A percentile compares a stretch with the other conserved stretches of the same genome.
These are phyloP conservation scores for Phytophthora constricta DNA, from an alignment of 352 stramenopile genomes.

Conservation along the genomic window DNA sequence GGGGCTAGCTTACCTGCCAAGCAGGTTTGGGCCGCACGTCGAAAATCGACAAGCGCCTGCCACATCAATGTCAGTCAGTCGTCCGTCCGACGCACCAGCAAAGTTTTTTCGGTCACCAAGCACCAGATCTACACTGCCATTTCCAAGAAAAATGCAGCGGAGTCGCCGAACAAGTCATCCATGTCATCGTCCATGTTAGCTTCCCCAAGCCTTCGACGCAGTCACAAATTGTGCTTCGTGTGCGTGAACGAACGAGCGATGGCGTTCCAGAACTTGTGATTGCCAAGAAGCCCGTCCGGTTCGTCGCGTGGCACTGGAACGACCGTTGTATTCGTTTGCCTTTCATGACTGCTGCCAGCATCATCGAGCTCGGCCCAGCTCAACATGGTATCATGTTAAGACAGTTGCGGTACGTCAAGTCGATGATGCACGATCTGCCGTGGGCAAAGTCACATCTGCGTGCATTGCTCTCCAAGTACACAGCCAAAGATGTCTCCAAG, in stretches of 20 bases:
- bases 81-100: conserved; percentile 24
- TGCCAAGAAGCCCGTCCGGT: conserved; percentile 53
- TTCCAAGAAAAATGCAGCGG: conserved; percentile 22
- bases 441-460: conserved; percentile 81
- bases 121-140: conserved; percentile 25
- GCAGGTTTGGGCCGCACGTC: conserved; percentile 42
- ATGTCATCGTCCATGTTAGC: too few relatives aligned
- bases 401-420: conserved; percentile 84
- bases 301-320: conserved; percentile 70
- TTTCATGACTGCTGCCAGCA: conserved; percentile 36
- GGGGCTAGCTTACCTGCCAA: conserved; percentile 11
- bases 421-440: conserved; percentile 83
- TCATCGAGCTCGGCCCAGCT: conserved; percentile 67
- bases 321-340: conserved; percentile 62
- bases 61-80: conserved; percentile 9
- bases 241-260: conserved; percentile 55
- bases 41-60: conserved; percentile 66
- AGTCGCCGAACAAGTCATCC: conserved; percentile 13
- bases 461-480: conserved; percentile 71
- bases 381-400: conserved; percentile 85
- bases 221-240: conserved; percentile 64
- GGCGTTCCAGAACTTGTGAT: conserved; percentile 71
- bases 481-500: conserved; percentile 74
- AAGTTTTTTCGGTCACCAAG: conserved; percentile 32
- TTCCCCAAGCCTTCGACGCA: conserved; percentile 26